phyloP scores from a whole-genome alignment of 1,284 basidiomycete species.

The Clitocybe nebularis region DNA sequence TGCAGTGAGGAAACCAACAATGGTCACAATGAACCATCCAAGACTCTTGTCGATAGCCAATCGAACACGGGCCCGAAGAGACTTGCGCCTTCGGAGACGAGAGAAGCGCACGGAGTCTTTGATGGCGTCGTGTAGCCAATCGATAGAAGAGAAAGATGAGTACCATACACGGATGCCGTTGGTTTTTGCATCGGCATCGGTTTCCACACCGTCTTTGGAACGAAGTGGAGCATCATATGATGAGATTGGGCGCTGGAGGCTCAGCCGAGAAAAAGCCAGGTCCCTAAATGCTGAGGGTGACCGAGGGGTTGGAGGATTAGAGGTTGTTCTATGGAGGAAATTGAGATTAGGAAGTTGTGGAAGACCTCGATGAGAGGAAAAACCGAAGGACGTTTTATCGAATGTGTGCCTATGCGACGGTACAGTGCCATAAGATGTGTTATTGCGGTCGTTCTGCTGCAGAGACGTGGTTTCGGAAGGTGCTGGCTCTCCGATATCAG shows the following conservation, averaged over 20 bases:
- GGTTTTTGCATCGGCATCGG: constrained; percentile 60
- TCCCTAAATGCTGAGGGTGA: constrained; percentile 35
- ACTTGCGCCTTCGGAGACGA: constrained; percentile 62
- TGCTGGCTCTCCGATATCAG: constrained; percentile 3
- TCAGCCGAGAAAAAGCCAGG: constrained; percentile 34
- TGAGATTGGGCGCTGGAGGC: constrained; percentile 58
- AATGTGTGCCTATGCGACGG: constrained; percentile 26
- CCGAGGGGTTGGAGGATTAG: constrained; percentile 27
- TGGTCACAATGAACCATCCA: constrained; percentile 89
- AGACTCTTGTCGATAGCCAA: constrained; percentile 78
- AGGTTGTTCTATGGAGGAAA: constrained; percentile 29
- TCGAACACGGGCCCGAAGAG: constrained; percentile 67
- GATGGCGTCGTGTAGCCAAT: constrained; percentile 93
- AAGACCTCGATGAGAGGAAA: constrained; percentile 30
- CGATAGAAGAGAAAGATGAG: constrained; percentile 78
- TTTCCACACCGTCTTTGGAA: constrained; percentile 33
- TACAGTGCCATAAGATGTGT: constrained; percentile 49
- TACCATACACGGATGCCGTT: constrained; percentile 94
- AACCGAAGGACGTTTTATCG: constrained; percentile 26
- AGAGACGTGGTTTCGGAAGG: constrained; percentile 27
- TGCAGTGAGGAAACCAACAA: constrained; percentile 83
- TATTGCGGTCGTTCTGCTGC: constrained; percentile 17
- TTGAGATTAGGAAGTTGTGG: constrained; percentile 32
- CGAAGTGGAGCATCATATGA: constrained; percentile 63
- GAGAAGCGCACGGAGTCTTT: constrained; percentile 83